phyloP scores from a whole-genome alignment of 768 basidiomycete genomes.

The Calvatia gigantea region DNA sequence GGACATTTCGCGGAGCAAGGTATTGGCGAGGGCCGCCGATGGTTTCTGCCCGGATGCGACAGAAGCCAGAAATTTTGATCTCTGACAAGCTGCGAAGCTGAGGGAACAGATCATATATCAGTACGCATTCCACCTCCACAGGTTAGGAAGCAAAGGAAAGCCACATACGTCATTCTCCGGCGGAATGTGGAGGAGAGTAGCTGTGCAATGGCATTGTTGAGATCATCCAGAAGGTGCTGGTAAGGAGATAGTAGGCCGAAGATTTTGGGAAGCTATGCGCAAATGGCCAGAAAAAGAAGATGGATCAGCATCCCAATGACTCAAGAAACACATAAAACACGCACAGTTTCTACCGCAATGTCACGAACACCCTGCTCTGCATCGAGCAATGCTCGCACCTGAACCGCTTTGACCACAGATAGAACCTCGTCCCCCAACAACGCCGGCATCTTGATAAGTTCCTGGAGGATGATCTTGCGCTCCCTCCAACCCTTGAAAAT shows the following conservation, averaged over 20 bases:
- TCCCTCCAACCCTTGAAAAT: constrained; percentile 74
- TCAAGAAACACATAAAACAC: constrained; percentile 27
- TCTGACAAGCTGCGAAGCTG: constrained; percentile 75
- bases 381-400: constrained; percentile 44
- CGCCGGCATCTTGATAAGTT: constrained; percentile 47
- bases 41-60: constrained; percentile 26
- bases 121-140: constrained; percentile 3
- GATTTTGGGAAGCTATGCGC: constrained; percentile 45
- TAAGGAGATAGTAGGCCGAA: constrained; percentile 29
- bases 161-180: constrained; percentile 68
- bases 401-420: constrained; percentile 46
- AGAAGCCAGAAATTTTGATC: constrained; percentile 46
- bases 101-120: constrained; percentile 15
- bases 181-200: constrained; percentile 24
- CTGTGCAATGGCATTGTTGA: constrained; percentile 37
- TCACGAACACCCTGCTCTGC: constrained; percentile 83
- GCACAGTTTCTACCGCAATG: constrained; percentile 61
- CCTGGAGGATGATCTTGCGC: constrained; percentile 62
- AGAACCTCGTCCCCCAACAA: constrained; percentile 38
- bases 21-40: constrained; percentile 37
- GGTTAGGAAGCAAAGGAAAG: constrained; percentile 7
- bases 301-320: not conserved
- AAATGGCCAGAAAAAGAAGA: not conserved
- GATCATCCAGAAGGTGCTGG: constrained; percentile 28
- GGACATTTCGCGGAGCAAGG: constrained; percentile 53